Conservation (phyloP, 2,329 filamentous ascomycete genomes). For the Penicillium sp. region DNA sequence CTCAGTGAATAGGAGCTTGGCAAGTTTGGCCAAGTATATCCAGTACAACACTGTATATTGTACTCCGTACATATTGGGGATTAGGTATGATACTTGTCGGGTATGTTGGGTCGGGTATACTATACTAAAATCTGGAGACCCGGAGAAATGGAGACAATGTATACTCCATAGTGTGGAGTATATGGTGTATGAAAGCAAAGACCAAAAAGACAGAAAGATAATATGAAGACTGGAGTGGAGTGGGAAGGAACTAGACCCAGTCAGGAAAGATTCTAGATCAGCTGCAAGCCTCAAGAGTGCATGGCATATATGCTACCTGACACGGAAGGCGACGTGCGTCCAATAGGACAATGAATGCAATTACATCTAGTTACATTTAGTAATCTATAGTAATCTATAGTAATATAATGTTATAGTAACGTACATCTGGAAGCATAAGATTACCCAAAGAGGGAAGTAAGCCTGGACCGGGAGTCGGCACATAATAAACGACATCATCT, state of each 20-base stretch:
- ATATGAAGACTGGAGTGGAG: too few relatives aligned
- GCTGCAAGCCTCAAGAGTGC: conserved; percentile 7
- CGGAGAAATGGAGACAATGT: not conserved
- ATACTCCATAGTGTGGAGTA: too few relatives aligned
- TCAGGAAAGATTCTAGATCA: conserved; percentile 24
- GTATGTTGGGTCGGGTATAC: too few relatives aligned
- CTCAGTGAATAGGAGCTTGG: not conserved
- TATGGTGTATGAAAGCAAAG: too few relatives aligned
- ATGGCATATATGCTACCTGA: not conserved
- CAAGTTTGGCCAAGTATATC: not conserved
- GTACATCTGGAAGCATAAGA: not conserved
- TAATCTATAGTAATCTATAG: too few relatives aligned
- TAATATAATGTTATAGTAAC: too few relatives aligned
- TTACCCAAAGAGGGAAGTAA: not conserved
- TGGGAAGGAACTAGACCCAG: conserved; percentile 13
- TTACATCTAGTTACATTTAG: too few relatives aligned
- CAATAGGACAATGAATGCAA: too few relatives aligned
- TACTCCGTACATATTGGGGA: not conserved
- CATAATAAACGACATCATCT: conserved; percentile 2
- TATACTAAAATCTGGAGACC: not conserved
- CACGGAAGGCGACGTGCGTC: too few relatives aligned
- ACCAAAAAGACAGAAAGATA: too few relatives aligned
- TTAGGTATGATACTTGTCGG: not conserved
- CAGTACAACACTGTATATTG: too few relatives aligned
- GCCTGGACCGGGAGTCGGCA: conserved; percentile 1